Evolutionary conservation across 768 basidiomycete species (phyloP).

Genomic region (Inosperma sp.): DNA sequence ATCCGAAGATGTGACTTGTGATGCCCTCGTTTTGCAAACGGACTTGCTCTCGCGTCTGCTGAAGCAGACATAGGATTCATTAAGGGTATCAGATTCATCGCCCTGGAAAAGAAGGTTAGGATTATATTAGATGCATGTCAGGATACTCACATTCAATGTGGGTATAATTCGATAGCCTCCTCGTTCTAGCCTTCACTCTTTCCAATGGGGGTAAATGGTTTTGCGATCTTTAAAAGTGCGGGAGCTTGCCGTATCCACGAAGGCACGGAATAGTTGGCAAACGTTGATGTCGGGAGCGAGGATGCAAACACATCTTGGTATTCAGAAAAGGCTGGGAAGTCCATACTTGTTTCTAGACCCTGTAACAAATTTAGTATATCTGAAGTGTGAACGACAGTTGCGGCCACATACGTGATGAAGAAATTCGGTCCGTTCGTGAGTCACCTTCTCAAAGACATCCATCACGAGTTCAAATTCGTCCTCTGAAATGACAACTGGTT

Average conservation of each 20-base stretch:
- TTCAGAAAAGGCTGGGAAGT: too few relatives aligned
- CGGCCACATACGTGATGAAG: constrained; percentile 86
- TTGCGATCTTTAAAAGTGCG: constrained; percentile 63
- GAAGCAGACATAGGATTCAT: constrained; percentile 97
- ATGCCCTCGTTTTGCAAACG: too few relatives aligned
- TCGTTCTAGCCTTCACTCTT: constrained; percentile 75
- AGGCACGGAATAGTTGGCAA: constrained; percentile 66
- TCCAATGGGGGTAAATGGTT: constrained; percentile 87
- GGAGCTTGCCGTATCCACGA: constrained; percentile 61
- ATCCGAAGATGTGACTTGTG: too few relatives aligned
- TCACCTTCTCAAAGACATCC: constrained; percentile 88
- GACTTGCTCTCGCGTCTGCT: too few relatives aligned
- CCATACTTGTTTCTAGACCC: constrained; percentile 59
- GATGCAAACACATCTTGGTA: too few relatives aligned
- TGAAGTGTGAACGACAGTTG: constrained; percentile 3
- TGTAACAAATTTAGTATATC: constrained; percentile 20
- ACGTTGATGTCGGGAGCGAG: constrained; percentile 56
- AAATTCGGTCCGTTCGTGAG: constrained; percentile 84
- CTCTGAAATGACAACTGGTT: too few relatives aligned
- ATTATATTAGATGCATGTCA: too few relatives aligned
- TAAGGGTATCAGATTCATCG: constrained; percentile 77
- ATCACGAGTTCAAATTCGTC: constrained; percentile 93
- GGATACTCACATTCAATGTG: too few relatives aligned
- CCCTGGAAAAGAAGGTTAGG: too few relatives aligned
- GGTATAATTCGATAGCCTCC: too few relatives aligned